Base-by-base conservation (phyloP, 768 basidiomycete species). In the Tulasnella sp. region DNA sequence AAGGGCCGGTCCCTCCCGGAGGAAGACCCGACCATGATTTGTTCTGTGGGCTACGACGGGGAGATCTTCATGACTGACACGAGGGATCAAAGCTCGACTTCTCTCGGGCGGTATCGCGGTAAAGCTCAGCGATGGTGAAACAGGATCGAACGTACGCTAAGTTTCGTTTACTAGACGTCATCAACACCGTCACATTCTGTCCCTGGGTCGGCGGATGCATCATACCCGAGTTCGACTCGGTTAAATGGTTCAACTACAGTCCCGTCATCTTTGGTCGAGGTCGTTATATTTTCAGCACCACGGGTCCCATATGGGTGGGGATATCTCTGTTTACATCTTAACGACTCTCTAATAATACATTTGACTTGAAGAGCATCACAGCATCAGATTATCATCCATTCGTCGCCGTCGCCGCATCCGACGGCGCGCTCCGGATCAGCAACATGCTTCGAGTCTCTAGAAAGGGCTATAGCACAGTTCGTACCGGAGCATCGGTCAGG, bases 361-460 rank as follows among this genome's bases (percentile, higher is more conserved):
- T 41, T 26, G 7, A 63, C 19, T 11, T 11, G 35, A 35, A 67
- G 39, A 29, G 84, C 71, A 79, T 95, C 34, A 82, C 84, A 71
- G 83, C 88, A 1, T 96, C 95, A 0, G 91, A 96, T 62, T 90
- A 89, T 77, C 96, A 98, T 76, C 89, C 94, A 5, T 92, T 94
- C 78, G 80, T 96, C 4, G 91, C 90, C 0, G 85, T 90, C 16
- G 91, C 89, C 6, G 88, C 90, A 6, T 87, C 92, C 0, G 96
- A 98, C 80, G 96, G 96, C 0, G 83, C 88, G 0, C 90, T 89
- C 75, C 82, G 84, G 47, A 94, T 90, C 2, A 91, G 89, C 7
- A 92, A 92, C 76, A 82, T 85, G 59, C 81, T 92, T 37, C 83
- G 87, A 69, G 85, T 88, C 0, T 89, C 89, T 0, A 82, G 90